Conservation (phyloP, 2,329 filamentous ascomycete genomes). For the Trichophyton equinum region DNA sequence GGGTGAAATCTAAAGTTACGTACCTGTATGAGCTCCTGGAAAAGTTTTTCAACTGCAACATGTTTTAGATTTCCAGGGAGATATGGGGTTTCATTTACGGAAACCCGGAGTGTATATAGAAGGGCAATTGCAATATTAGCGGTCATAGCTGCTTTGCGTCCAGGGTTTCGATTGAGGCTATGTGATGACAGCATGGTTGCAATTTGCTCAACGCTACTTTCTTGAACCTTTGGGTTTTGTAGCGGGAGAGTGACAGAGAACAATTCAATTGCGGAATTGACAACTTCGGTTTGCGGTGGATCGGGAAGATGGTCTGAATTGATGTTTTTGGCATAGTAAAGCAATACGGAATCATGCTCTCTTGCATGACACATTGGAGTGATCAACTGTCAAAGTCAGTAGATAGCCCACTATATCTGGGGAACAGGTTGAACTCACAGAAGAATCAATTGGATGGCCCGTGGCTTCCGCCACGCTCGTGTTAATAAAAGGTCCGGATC, state of each 20-base stretch:
- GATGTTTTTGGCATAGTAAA: constrained; percentile 51
- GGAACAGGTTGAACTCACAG: constrained; percentile 22
- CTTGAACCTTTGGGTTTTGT: constrained; percentile 82
- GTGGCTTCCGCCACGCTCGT: constrained; percentile 22
- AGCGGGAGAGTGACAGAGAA: constrained; percentile 86
- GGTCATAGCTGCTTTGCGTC: constrained; percentile 76
- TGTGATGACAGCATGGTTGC: constrained; percentile 75
- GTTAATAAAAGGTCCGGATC: background rate
- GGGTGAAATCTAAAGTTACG: constrained; percentile 24
- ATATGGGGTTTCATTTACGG: constrained; percentile 65
- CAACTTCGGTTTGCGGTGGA: constrained; percentile 80
- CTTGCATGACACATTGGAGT: constrained; percentile 66
- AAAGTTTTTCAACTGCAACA: constrained; percentile 60
- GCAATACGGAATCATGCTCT: constrained; percentile 75
- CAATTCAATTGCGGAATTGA: constrained; percentile 84
- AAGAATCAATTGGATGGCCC: constrained; percentile 31
- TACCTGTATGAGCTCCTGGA: constrained; percentile 62
- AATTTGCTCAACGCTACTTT: constrained; percentile 89
- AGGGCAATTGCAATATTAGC: constrained; percentile 81
- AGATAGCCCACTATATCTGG: background rate
- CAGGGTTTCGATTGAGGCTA: constrained; percentile 69
- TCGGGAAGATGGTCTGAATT: constrained; percentile 46
- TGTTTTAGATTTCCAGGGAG: constrained; percentile 61
- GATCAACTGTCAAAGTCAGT: constrained; percentile 25
- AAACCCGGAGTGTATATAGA: constrained; percentile 66